Conservation (phyloP, 805 yeast species). For the Ascoidea rubescens region DNA sequence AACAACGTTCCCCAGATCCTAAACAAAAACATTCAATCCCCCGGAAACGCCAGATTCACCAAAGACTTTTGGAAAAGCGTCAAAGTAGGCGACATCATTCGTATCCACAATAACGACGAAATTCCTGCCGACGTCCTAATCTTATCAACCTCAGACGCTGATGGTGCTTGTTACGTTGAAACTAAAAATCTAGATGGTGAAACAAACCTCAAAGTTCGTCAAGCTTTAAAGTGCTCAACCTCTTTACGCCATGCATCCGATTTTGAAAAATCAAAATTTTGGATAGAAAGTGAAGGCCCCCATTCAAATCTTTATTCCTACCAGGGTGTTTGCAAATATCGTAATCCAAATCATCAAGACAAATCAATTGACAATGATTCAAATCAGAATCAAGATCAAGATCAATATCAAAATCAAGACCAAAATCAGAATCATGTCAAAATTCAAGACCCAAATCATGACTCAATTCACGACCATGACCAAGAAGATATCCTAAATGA, state of each 20-base stretch:
- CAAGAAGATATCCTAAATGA: slow-evolving; percentile 32
- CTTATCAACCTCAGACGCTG: slow-evolving; percentile 51
- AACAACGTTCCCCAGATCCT: slow-evolving; percentile 6
- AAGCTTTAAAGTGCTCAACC: slow-evolving; percentile 51
- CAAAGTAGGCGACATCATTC: slow-evolving; percentile 57
- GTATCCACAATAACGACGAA: slow-evolving; percentile 63
- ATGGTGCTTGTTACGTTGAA: slow-evolving; percentile 62
- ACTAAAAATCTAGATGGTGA: slow-evolving; percentile 77
- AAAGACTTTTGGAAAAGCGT: slow-evolving; percentile 31
- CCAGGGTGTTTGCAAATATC: slow-evolving; percentile 53
- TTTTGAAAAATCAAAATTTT: slow-evolving; percentile 36
- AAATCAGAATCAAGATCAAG: no score
- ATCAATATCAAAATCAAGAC: background rate
- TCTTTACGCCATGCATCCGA: slow-evolving; percentile 34
- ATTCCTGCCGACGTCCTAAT: slow-evolving; percentile 64
- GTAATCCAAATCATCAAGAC: no score
- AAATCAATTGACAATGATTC: no score
- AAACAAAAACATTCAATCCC: slow-evolving; percentile 22
- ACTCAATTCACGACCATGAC: slow-evolving; percentile 19
- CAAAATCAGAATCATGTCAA: background rate
- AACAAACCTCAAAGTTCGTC: slow-evolving; percentile 64
- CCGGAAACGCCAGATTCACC: slow-evolving; percentile 23
- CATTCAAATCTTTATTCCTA: slow-evolving; percentile 66
- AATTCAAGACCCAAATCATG: background rate
- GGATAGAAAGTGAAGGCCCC: slow-evolving; percentile 77